Evolutionary conservation across 78 protist species (phyloP).

Genomic region (Fonticula alba): DNA sequence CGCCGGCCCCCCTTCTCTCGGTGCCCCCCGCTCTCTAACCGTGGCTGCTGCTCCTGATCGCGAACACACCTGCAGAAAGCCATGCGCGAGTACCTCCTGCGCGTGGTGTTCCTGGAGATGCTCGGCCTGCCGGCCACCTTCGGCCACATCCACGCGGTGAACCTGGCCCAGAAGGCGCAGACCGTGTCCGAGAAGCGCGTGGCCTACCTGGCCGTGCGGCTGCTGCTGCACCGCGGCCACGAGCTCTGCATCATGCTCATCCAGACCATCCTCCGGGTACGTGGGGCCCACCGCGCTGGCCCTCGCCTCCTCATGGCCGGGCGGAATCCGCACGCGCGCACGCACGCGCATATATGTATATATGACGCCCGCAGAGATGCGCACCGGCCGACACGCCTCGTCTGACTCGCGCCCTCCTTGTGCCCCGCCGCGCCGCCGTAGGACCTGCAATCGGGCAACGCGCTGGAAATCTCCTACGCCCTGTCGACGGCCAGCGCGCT

Average conservation of each 20-base stretch:
- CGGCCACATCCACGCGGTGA: slow-evolving; percentile 59
- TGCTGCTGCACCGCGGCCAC: slow-evolving; percentile 27
- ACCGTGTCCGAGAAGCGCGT: slow-evolving; percentile 27
- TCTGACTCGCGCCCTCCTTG: too few relatives aligned
- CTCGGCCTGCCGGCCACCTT: slow-evolving; percentile 42
- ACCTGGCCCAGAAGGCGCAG: slow-evolving; percentile 28
- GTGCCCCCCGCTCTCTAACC: too few relatives aligned
- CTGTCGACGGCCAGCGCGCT: slow-evolving; percentile 38
- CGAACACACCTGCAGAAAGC: neutral
- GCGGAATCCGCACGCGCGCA: too few relatives aligned
- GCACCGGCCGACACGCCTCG: too few relatives aligned
- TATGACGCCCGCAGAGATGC: too few relatives aligned
- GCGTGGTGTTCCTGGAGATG: slow-evolving; percentile 57
- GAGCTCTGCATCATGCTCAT: slow-evolving; percentile 46
- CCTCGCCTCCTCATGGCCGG: neutral
- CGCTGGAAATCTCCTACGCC: slow-evolving; percentile 35
- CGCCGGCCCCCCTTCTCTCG: too few relatives aligned
- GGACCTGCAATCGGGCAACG: slow-evolving; percentile 23
- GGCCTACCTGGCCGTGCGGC: slow-evolving; percentile 37
- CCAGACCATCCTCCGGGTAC: slow-evolving; percentile 39
- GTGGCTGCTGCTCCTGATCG: too few relatives aligned
- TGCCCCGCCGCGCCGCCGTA: too few relatives aligned
- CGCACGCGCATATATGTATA: too few relatives aligned
- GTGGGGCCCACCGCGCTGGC: too few relatives aligned
- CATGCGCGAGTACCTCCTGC: slow-evolving; percentile 38